Base-by-base conservation (phyloP, 1,139 yeast genomes). In the Wickerhamomyces sp. region DNA sequence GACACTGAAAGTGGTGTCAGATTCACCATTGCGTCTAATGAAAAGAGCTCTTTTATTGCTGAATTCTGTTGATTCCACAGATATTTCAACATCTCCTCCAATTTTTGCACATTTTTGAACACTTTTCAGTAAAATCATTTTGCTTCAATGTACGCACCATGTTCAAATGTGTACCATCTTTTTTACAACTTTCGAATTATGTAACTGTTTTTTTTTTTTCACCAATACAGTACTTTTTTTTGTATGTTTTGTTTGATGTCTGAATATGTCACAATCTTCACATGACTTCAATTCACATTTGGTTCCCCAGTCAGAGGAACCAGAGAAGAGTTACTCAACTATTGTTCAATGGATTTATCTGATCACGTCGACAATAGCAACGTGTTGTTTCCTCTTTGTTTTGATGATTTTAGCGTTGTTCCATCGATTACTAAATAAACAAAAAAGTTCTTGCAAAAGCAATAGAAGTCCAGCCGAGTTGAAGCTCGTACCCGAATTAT, bases 401-500 rank as follows among this genome's bases (percentile, higher is more conserved):
- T 48, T 66, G 33, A 56, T 65, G 59, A 19, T 51, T 0, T 46
- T 54, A 30, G 68, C 70, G 8, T 36, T 59, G 13, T 31, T 35
- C 36, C 59, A 28, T 20, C 38, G 17, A n/a, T 31, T 40, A 18
- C 40, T 12, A 37, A 21, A 12, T 18, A 16, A 15, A 34, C 38
- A 17, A 24, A 25, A 25, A 14, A 24, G 17, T 15, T 22, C 29
- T 12, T 13, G 8, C 5, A 15, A 27, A 9, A 14, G 7, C 29
- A n/a, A 17, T 14, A 16, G 21, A 17, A 12, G 14, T 17, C 7
- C 14, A 12, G 18, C 31, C 13, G 70, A 67, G 39, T 41, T 54
- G 16, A 58, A 56, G 40, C 60, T 74, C 18, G 64, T 64, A 2
- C 65, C 72, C 9, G 78, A 79, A 45, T 61, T 89, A 38, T 59